Conservation (phyloP, 2,329 filamentous ascomycete species). For the Cercospora citrullina region DNA sequence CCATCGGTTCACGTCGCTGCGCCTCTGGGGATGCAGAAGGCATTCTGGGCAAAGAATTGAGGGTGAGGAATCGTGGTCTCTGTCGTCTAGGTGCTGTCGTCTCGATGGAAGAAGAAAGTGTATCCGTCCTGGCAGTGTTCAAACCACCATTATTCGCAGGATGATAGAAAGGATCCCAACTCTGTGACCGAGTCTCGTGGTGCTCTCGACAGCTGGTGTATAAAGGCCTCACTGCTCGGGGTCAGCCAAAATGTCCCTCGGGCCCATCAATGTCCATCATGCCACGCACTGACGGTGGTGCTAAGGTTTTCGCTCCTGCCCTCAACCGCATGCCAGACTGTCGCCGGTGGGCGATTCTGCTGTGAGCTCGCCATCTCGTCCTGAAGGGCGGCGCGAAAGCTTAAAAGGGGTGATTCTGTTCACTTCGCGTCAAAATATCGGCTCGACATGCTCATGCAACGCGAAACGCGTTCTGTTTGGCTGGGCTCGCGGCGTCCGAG, state of each 20-base stretch:
- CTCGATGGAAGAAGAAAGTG: background rate
- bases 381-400: conserved; percentile 1
- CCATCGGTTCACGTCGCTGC: conserved; percentile 8
- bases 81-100: conserved; percentile 2
- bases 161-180: conserved; percentile 8
- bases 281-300: conserved; percentile 10
- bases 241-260: conserved; percentile 5
- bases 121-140: background rate
- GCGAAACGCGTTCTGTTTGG: conserved; percentile 8
- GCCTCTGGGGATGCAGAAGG: conserved; percentile 12
- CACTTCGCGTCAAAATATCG: conserved; percentile 5
- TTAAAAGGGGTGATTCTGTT: conserved; percentile 7
- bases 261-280: background rate
- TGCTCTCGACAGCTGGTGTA: conserved; percentile 33
- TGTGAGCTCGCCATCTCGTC: conserved; percentile 19
- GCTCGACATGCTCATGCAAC: background rate
- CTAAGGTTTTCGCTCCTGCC: conserved; percentile 16
- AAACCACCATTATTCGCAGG: conserved; percentile 15
- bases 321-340: conserved; percentile 17
- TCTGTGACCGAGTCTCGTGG: conserved; percentile 16
- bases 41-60: conserved; percentile 21
- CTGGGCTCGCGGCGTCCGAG: background rate
- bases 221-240: conserved; percentile 19
- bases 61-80: conserved; percentile 19
- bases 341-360: conserved; percentile 14